These are phyloP conservation scores for Lepidium aucheri DNA, from an alignment of 345 rosid genomes.

Conservation along the genomic window DNA sequence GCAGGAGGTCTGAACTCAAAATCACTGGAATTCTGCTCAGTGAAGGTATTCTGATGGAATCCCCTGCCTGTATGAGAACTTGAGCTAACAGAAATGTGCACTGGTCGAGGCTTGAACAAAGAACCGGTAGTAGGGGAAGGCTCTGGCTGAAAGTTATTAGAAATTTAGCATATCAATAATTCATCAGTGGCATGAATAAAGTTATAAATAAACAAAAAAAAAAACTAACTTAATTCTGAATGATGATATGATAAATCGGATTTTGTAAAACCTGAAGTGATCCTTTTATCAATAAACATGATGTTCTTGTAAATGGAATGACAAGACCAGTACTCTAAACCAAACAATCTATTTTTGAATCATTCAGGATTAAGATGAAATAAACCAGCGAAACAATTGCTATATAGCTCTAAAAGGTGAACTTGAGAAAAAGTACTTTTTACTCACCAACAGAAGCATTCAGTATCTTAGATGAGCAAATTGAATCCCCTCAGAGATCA, in stretches of 20 bases:
- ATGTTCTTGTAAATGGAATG: not conserved
- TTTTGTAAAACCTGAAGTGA: not conserved
- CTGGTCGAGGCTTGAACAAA: constrained; percentile 43
- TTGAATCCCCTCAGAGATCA: not conserved
- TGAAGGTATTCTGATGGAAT: constrained; percentile 35
- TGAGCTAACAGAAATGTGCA: constrained; percentile 24
- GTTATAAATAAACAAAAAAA: not conserved
- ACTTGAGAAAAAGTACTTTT: not conserved
- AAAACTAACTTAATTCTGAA: not conserved
- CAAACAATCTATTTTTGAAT: not conserved
- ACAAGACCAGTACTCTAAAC: not conserved
- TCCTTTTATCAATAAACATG: not conserved
- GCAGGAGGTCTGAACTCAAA: constrained; percentile 74
- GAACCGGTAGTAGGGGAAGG: constrained; percentile 98
- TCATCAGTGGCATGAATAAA: constrained; percentile 3
- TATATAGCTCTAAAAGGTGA: not conserved
- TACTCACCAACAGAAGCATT: constrained; percentile 32
- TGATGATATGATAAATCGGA: not conserved
- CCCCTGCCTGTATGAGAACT: constrained; percentile 31
- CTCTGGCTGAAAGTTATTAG: constrained; percentile 56
- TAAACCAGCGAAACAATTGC: not conserved
- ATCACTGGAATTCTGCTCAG: constrained; percentile 42
- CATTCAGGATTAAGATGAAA: not conserved
- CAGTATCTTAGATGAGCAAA: constrained; percentile 30
- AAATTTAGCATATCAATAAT: not conserved